Conservation (phyloP, 2,329 filamentous ascomycete species). For the Stylonectria norvegica region DNA sequence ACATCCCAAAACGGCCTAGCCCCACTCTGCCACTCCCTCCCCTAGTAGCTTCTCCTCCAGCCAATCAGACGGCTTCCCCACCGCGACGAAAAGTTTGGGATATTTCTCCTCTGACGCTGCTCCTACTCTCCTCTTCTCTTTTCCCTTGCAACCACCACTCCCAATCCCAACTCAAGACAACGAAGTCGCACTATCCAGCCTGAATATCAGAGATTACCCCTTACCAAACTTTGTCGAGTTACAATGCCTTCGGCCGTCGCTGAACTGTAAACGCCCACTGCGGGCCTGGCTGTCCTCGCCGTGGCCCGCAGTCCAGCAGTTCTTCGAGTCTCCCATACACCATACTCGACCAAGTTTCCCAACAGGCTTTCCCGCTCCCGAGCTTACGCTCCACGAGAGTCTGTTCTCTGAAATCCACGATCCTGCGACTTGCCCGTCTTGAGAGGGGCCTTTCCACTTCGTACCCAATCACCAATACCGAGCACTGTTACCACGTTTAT, state of each 20-base stretch:
- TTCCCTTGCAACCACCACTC: slow-evolving; percentile 31
- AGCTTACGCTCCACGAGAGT: slow-evolving; percentile 36
- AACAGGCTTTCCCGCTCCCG: slow-evolving; percentile 52
- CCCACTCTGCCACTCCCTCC: slow-evolving; percentile 4
- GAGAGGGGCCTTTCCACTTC: slow-evolving; percentile 26
- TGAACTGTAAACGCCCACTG: slow-evolving; percentile 91
- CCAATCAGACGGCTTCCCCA: slow-evolving; percentile 24
- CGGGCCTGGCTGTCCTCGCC: slow-evolving; percentile 52
- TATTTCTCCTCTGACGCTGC: slow-evolving; percentile 24
- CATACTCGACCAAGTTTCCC: slow-evolving; percentile 64
- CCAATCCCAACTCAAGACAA: slow-evolving; percentile 51
- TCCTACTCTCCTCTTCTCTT: slow-evolving; percentile 26
- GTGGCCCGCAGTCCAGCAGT: slow-evolving; percentile 81
- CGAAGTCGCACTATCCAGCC: slow-evolving; percentile 53
- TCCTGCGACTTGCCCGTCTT: slow-evolving; percentile 29
- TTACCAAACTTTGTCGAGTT: slow-evolving; percentile 66
- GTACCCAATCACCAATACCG: too few relatives aligned
- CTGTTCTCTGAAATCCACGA: slow-evolving; percentile 37
- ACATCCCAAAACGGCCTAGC: slow-evolving; percentile 16
- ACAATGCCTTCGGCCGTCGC: slow-evolving; percentile 72
- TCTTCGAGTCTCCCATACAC: slow-evolving; percentile 67
- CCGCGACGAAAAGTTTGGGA: slow-evolving; percentile 28
- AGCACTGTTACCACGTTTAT: background rate
- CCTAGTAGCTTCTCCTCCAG: slow-evolving; percentile 3
- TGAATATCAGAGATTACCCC: slow-evolving; percentile 34